Percentiles rank a stretch among this genome's conserved stretches.
Conservation (phyloP, 306 rosid species). For the Geum urbanum region DNA sequence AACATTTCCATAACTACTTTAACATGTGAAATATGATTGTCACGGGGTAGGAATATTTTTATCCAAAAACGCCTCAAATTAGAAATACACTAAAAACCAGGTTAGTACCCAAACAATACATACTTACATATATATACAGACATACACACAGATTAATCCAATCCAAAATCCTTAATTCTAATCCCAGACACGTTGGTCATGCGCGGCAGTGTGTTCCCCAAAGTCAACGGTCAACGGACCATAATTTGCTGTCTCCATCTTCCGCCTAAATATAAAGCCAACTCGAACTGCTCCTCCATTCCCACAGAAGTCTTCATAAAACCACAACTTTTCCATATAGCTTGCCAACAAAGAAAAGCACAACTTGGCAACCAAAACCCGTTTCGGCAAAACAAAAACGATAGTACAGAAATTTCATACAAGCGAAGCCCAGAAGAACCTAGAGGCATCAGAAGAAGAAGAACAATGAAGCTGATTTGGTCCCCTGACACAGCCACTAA, state of each 20-base stretch:
- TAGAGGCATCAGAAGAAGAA: neutral
- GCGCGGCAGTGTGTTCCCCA: constrained; percentile 7
- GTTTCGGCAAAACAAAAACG: neutral
- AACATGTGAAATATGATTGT: neutral
- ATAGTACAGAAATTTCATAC: neutral
- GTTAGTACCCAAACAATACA: neutral
- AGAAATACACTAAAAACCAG: constrained; percentile 3
- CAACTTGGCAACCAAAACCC: neutral
- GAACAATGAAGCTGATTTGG: constrained; percentile 78
- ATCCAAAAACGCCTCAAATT: neutral
- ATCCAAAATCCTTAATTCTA: constrained; percentile 8
- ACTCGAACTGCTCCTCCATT: constrained; percentile 5
- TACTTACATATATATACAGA: neutral
- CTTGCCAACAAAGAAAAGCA: constrained; percentile 18
- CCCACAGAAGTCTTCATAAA: neutral
- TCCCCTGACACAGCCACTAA: constrained; percentile 81
- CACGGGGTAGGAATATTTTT: neutral
- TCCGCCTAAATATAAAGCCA: constrained; percentile 12
- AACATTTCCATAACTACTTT: neutral
- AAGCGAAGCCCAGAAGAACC: neutral
- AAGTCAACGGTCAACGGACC: constrained; percentile 51
- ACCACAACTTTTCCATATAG: neutral
- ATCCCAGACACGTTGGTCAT: constrained; percentile 45
- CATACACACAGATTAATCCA: neutral
- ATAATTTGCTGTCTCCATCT: constrained; percentile 1